Evolutionary conservation across 2,329 filamentous ascomycete species (phyloP).

Genomic region (Ophiocordyceps camponoti-saundersi): DNA sequence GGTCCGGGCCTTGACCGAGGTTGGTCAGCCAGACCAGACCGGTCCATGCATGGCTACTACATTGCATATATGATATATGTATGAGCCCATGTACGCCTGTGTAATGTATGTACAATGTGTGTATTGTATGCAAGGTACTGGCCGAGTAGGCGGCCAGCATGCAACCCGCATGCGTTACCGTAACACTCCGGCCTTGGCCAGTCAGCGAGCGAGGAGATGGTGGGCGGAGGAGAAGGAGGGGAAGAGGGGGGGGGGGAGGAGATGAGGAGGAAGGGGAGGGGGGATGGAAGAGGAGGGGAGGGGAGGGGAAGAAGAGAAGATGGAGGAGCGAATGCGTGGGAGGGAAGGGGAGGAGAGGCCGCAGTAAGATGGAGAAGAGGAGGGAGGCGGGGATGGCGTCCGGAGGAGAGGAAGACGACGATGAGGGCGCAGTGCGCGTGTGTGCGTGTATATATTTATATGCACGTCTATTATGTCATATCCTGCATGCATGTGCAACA

Average conservation of each 20-base stretch:
- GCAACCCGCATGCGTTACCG: neutral
- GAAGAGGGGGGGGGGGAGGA: neutral
- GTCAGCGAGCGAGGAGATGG: neutral
- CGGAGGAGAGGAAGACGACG: neutral
- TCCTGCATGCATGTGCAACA: too few relatives aligned
- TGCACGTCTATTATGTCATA: too few relatives aligned
- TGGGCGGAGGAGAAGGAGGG: neutral
- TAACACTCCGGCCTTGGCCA: neutral
- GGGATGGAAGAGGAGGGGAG: neutral
- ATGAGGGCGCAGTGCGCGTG: too few relatives aligned
- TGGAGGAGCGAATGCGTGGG: neutral
- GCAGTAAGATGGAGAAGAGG: neutral
- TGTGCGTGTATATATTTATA: too few relatives aligned
- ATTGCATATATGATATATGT: neutral
- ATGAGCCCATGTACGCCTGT: too few relatives aligned
- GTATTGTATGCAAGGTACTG: neutral
- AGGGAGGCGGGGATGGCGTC: too few relatives aligned
- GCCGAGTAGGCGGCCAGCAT: neutral
- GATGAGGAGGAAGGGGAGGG: too few relatives aligned
- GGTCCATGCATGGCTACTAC: neutral
- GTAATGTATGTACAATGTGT: too few relatives aligned
- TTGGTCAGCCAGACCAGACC: neutral
- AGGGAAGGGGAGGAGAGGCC: neutral
- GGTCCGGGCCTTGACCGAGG: neutral
- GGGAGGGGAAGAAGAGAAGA: neutral